phyloP scores from a whole-genome alignment of 345 rosid genomes.

The Citrus sp. region DNA sequence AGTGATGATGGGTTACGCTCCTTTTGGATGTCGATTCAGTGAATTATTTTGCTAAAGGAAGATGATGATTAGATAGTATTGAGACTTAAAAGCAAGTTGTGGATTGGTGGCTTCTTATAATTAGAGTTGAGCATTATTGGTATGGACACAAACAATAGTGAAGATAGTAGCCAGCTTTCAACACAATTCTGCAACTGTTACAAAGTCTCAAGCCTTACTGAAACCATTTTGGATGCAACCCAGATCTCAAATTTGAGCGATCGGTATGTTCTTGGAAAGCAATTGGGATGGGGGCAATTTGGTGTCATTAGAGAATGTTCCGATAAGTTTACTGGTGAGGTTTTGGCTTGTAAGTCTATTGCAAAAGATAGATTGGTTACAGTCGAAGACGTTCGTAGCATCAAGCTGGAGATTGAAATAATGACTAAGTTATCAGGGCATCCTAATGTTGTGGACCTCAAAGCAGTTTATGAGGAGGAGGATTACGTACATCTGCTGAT shows the following conservation, averaged over 20 bases:
- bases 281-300: conserved; percentile 80
- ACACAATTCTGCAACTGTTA: conserved; percentile 37
- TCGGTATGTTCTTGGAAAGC: conserved; percentile 59
- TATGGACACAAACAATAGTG: conserved; percentile 44
- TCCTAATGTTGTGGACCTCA: conserved; percentile 58
- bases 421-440: conserved; percentile 59
- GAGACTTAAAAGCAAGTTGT: conserved; percentile 9
- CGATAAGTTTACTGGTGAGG: conserved; percentile 48
- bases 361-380: conserved; percentile 55
- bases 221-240: conserved; percentile 51
- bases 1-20: conserved; percentile 12
- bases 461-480: conserved; percentile 70
- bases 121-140: conserved; percentile 26
- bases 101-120: conserved; percentile 9
- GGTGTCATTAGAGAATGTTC: conserved; percentile 76
- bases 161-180: conserved; percentile 26
- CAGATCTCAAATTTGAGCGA: conserved; percentile 59
- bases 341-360: conserved; percentile 64
- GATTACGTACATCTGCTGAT: conserved; percentile 59
- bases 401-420: conserved; percentile 62
- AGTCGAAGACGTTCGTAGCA: conserved; percentile 41
- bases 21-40: neutral
- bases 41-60: neutral
- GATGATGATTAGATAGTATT: conserved; percentile 14
- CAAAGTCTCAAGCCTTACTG: conserved; percentile 39